phyloP scores from a whole-genome alignment of 1,284 basidiomycete genomes.

The Butyriboletus appendiculatus region DNA sequence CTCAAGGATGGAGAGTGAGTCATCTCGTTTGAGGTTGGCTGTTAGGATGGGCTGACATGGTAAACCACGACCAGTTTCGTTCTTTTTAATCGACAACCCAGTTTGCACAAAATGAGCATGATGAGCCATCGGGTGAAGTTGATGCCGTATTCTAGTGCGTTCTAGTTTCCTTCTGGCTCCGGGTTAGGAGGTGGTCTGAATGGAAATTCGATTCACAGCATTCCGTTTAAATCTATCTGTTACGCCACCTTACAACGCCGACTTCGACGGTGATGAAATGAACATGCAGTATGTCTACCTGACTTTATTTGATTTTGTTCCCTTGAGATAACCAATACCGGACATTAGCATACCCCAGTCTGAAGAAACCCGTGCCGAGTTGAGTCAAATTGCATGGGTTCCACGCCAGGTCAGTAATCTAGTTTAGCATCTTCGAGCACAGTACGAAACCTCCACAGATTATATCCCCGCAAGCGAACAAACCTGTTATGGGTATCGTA shows the following conservation, averaged over 20 bases:
- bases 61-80: conserved; percentile 63
- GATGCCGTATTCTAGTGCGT: conserved; percentile 97
- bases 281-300: conserved; percentile 88
- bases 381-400: conserved; percentile 99
- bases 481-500: conserved; percentile 99
- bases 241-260: conserved; percentile 92
- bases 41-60: conserved; percentile 6
- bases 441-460: conserved; percentile 57
- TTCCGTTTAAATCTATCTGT: conserved; percentile 98
- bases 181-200: conserved; percentile 15
- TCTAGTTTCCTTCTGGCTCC: background rate
- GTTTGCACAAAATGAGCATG: conserved; percentile 99
- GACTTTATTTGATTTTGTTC: background rate
- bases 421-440: background rate
- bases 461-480: conserved; percentile 99
- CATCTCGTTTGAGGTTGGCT: background rate
- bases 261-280: conserved; percentile 99
- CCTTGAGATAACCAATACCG: conserved; percentile 1
- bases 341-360: conserved; percentile 87
- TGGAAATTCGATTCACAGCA: conserved; percentile 51
- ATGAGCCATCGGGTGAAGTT: conserved; percentile 98
- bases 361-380: conserved; percentile 98
- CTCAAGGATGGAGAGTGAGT: conserved; percentile 96
- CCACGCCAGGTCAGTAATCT: conserved; percentile 74
- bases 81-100: conserved; percentile 98